phyloP scores from a whole-genome alignment of 768 basidiomycete species.

The Dacryopinax spathularia region DNA sequence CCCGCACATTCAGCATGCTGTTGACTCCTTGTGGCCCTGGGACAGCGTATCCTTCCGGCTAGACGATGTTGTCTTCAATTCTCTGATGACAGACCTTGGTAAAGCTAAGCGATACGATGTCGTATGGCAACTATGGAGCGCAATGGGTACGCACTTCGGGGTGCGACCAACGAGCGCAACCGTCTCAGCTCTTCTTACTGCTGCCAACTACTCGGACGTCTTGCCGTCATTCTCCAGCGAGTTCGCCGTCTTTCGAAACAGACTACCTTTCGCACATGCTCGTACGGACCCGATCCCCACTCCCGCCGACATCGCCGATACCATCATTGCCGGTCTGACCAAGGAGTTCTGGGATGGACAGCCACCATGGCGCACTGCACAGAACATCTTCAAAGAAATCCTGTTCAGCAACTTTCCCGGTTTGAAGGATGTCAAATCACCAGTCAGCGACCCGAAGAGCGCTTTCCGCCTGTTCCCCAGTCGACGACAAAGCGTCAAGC shows the following conservation, averaged over 20 bases:
- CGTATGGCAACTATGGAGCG: slow-evolving; percentile 55
- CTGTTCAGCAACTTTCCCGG: slow-evolving; percentile 44
- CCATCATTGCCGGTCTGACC: slow-evolving; percentile 15
- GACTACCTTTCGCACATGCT: slow-evolving; percentile 8
- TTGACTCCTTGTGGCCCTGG: neutral
- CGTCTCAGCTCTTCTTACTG: slow-evolving; percentile 46
- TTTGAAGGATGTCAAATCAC: slow-evolving; percentile 23
- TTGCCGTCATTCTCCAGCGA: slow-evolving; percentile 38
- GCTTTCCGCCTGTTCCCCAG: slow-evolving; percentile 14
- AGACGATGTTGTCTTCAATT: slow-evolving; percentile 14
- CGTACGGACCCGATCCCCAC: slow-evolving; percentile 21
- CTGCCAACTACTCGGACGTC: slow-evolving; percentile 39
- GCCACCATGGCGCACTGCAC: slow-evolving; percentile 35
- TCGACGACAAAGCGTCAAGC: slow-evolving; percentile 5
- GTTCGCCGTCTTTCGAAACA: slow-evolving; percentile 26
- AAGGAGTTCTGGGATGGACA: slow-evolving; percentile 33
- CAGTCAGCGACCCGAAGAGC: slow-evolving; percentile 24
- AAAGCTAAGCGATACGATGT: slow-evolving; percentile 44
- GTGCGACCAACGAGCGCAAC: slow-evolving; percentile 41
- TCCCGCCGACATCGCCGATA: slow-evolving; percentile 16
- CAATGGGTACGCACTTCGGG: slow-evolving; percentile 44
- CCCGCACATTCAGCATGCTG: neutral
- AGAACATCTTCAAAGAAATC: slow-evolving; percentile 40
- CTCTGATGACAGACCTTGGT: slow-evolving; percentile 37
- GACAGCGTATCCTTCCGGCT: slow-evolving; percentile 19